Conservation (phyloP, 140 eudicot genomes). For the Stevia rebaudiana region DNA sequence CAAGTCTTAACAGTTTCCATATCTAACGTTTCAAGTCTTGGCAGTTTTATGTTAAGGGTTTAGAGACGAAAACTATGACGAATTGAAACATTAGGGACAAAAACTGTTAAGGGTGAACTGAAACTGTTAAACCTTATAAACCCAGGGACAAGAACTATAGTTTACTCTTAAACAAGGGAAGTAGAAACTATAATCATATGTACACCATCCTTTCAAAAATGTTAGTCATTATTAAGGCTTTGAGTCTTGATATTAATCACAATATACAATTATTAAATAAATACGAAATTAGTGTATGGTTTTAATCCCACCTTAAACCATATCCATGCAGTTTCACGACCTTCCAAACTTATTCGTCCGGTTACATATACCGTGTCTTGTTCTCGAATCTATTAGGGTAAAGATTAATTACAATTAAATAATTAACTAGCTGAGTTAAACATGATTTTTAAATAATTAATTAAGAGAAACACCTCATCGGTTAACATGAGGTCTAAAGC, state of each 20-base stretch:
- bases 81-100: too few relatives aligned
- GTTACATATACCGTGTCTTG: slow-evolving; percentile 39
- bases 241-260: not conserved
- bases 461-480: slow-evolving; percentile 29
- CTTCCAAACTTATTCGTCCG: slow-evolving; percentile 42
- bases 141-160: too few relatives aligned
- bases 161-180: not conserved
- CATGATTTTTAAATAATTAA: not conserved
- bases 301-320: slow-evolving; percentile 42
- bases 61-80: too few relatives aligned
- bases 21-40: too few relatives aligned
- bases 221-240: not conserved
- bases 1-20: too few relatives aligned
- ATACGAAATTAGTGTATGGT: not conserved
- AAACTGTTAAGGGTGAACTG: too few relatives aligned
- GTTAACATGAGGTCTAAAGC: slow-evolving; percentile 43
- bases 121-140: too few relatives aligned
- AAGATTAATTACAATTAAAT: not conserved
- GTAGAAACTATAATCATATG: not conserved
- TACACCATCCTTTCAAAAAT: not conserved
- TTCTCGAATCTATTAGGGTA: slow-evolving; percentile 39
- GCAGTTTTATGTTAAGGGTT: too few relatives aligned
- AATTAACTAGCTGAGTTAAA: not conserved
- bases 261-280: not conserved
- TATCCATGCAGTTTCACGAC: slow-evolving; percentile 51